phyloP scores from a whole-genome alignment of 163 green algal species.

The Chlorella variabilis region DNA sequence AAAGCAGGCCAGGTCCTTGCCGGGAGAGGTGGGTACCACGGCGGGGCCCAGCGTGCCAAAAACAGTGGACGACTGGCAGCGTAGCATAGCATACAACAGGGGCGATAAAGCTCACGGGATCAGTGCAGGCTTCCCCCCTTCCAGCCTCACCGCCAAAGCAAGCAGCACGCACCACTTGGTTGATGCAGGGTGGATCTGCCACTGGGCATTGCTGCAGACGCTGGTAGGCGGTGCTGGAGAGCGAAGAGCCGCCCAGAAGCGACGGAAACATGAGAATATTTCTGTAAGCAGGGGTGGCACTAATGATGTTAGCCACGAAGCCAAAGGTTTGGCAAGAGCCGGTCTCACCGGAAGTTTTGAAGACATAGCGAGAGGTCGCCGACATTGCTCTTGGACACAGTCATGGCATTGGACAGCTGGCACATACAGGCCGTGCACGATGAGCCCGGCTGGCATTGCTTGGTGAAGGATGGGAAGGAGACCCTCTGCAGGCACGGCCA shows the following conservation, averaged over 20 bases:
- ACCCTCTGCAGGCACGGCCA: neutral
- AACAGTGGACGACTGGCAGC: neutral
- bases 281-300: neutral
- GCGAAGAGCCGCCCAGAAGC: neutral
- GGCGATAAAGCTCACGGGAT: too few species aligned
- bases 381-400: neutral
- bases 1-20: neutral
- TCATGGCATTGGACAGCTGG: constrained; percentile 18
- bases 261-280: constrained; percentile 5
- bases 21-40: neutral
- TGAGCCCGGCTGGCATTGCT: constrained; percentile 4
- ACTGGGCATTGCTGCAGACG: constrained; percentile 10
- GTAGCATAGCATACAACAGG: neutral
- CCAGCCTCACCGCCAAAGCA: too few species aligned
- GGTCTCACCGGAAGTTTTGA: constrained; percentile 11
- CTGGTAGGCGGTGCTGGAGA: neutral
- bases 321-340: too few species aligned
- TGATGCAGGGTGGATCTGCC: neutral
- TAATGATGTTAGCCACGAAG: too few species aligned
- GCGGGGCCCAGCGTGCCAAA: constrained; percentile 13
- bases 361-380: neutral
- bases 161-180: neutral
- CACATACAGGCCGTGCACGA: constrained; percentile 25
- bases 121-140: too few species aligned
- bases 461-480: neutral